phyloP scores from a whole-genome alignment of 139 green algal genomes.

The Closterium sp. region DNA sequence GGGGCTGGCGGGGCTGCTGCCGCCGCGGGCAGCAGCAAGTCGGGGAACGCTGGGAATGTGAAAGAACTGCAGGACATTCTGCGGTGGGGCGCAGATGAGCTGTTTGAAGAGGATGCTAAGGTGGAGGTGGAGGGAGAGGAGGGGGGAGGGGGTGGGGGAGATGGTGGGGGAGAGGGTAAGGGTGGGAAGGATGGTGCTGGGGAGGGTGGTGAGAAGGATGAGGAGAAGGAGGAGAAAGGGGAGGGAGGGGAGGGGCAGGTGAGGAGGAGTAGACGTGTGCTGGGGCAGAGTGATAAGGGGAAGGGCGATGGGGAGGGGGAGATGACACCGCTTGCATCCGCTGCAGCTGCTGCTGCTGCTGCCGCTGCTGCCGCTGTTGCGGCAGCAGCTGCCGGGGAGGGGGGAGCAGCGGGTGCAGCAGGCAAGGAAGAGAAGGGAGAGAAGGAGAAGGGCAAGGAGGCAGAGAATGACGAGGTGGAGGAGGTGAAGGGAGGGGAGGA shows the following conservation, averaged over 20 bases:
- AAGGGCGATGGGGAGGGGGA: background rate
- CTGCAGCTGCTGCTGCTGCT: background rate
- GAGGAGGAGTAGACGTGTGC: background rate
- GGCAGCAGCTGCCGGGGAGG: background rate
- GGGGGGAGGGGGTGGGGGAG: background rate
- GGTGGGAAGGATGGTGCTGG: background rate
- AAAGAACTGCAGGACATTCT: constrained; percentile 82
- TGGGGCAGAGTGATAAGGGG: background rate
- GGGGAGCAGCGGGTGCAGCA: background rate
- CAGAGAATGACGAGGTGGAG: background rate
- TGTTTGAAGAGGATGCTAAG: constrained; percentile 32
- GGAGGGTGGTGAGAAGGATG: background rate
- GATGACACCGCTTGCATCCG: background rate
- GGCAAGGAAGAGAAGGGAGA: background rate
- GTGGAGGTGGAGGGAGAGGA: background rate
- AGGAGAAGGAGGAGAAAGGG: constrained; percentile 6
- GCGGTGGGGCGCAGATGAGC: constrained; percentile 54
- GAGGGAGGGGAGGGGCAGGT: constrained; percentile 4
- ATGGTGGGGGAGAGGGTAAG: constrained; percentile 10
- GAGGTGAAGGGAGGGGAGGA: constrained; percentile 14
- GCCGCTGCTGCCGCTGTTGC: background rate
- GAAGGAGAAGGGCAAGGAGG: background rate
- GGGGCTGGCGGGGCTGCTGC: background rate
- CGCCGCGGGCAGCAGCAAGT: background rate
- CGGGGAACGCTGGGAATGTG: background rate